These are phyloP conservation scores for Tephrocybe sp. DNA, from an alignment of 768 basidiomycete species.

Conservation along the genomic window DNA sequence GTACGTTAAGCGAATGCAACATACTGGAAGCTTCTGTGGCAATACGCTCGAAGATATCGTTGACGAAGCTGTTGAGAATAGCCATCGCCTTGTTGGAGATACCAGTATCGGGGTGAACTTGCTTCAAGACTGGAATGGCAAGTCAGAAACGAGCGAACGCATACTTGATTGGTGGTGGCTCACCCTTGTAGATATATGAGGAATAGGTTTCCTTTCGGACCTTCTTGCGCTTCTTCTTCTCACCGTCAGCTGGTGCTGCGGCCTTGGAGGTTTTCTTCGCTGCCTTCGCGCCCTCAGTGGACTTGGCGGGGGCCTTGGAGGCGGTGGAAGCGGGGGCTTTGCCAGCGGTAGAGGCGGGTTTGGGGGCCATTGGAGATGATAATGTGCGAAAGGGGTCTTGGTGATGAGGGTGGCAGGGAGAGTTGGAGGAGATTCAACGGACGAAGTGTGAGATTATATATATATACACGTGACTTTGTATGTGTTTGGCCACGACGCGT, in stretches of 20 bases:
- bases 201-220: constrained; percentile 89
- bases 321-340: constrained; percentile 72
- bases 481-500: constrained; percentile 35
- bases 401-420: constrained; percentile 21
- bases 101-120: constrained; percentile 98
- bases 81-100: constrained; percentile 99
- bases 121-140: constrained; percentile 72
- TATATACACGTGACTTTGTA: constrained; percentile 34
- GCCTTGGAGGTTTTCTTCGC: constrained; percentile 79
- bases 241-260: constrained; percentile 60
- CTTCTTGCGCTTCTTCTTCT: constrained; percentile 89
- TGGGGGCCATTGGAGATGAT: constrained; percentile 51
- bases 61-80: constrained; percentile 94
- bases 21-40: constrained; percentile 86
- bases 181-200: constrained; percentile 89
- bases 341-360: constrained; percentile 82
- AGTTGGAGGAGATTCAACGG: constrained; percentile 17
- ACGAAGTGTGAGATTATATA: constrained; percentile 27
- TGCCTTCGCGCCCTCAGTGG: constrained; percentile 60
- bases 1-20: constrained; percentile 31
- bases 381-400: constrained; percentile 8
- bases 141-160: neutral
- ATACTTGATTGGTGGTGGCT: constrained; percentile 1
- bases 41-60: constrained; percentile 94
- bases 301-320: constrained; percentile 73